A percentile compares a stretch with the other conserved stretches of the same genome.
Evolutionary conservation across 2,329 filamentous ascomycete species (phyloP).

Genomic region (Aspergillus tanneri): DNA sequence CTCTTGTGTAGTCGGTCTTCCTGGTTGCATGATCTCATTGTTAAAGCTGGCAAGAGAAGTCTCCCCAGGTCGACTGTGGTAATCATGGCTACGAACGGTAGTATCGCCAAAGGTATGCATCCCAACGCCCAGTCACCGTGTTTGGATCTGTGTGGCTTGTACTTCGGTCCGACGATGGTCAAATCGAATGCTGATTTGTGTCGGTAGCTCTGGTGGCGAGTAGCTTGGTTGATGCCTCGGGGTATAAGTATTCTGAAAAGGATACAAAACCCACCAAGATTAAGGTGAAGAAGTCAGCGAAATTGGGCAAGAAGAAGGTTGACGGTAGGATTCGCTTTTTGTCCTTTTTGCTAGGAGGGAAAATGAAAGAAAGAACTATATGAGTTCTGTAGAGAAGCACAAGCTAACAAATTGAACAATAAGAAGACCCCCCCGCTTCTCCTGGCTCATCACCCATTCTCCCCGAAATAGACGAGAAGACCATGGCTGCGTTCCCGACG

Average conservation of each 20-base stretch:
- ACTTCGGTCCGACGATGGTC: neutral
- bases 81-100: slow-evolving; percentile 39
- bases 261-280: slow-evolving; percentile 47
- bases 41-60: neutral
- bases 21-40: too few species aligned
- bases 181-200: neutral
- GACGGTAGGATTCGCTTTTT: slow-evolving; percentile 24
- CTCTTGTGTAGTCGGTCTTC: neutral
- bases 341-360: too few species aligned
- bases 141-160: neutral
- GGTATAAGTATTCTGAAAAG: slow-evolving; percentile 47
- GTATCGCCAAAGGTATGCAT: slow-evolving; percentile 35
- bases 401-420: too few species aligned
- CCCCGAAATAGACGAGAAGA: slow-evolving; percentile 68
- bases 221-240: slow-evolving; percentile 46
- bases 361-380: too few species aligned
- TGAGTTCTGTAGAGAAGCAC: too few species aligned
- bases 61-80: slow-evolving; percentile 8
- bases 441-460: slow-evolving; percentile 43
- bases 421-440: slow-evolving; percentile 28
- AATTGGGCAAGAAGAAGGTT: slow-evolving; percentile 32
- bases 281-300: slow-evolving; percentile 42
- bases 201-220: slow-evolving; percentile 18
- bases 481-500: slow-evolving; percentile 75
- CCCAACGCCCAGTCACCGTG: neutral